A percentile compares a stretch with the other conserved stretches of the same genome.
Evolutionary conservation across 352 stramenopile genomes (phyloP).

Genomic region (Phytophthora capsici): DNA sequence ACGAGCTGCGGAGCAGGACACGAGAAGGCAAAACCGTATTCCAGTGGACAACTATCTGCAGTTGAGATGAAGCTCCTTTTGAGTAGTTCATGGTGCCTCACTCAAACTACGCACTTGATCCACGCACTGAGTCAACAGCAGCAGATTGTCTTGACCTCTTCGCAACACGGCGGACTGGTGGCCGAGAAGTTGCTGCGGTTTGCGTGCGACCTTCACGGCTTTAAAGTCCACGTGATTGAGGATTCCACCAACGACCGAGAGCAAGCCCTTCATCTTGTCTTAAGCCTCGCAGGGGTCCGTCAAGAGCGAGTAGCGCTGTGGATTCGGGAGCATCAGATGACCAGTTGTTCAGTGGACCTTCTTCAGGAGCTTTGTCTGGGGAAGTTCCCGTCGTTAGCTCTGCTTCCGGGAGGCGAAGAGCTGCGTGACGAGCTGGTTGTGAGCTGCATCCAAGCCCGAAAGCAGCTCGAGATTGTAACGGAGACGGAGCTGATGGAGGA

Average conservation of each 20-base stretch:
- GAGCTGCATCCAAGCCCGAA: slow-evolving; percentile 44
- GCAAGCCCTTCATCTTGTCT: slow-evolving; percentile 1
- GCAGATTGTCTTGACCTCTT: slow-evolving; percentile 37
- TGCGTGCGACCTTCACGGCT: slow-evolving; percentile 44
- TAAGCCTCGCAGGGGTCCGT: slow-evolving; percentile 36
- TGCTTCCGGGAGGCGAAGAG: slow-evolving; percentile 34
- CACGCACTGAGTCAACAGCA: slow-evolving; percentile 42
- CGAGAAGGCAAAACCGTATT: slow-evolving; percentile 12
- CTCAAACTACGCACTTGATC: slow-evolving; percentile 42
- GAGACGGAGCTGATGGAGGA: slow-evolving; percentile 39
- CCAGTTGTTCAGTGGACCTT: slow-evolving; percentile 24
- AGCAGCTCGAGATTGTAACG: slow-evolving; percentile 39
- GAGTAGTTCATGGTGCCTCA: slow-evolving; percentile 42
- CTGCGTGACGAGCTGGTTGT: slow-evolving; percentile 44
- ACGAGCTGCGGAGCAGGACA: slow-evolving; percentile 1
- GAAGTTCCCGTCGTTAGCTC: slow-evolving; percentile 44
- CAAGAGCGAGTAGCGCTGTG: slow-evolving; percentile 49
- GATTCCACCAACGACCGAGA: not conserved
- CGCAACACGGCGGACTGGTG: slow-evolving; percentile 9
- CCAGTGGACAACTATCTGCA: slow-evolving; percentile 4
- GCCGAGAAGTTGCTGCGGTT: slow-evolving; percentile 41
- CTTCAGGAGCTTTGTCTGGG: slow-evolving; percentile 43
- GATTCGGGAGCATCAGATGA: slow-evolving; percentile 29
- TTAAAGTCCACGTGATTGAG: slow-evolving; percentile 36
- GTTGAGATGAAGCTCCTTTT: slow-evolving; percentile 37